Evolutionary conservation across 352 stramenopile species (phyloP), one percentile per base, ranked within the genome.

Genomic region (Globisporangium splendens): DNA sequence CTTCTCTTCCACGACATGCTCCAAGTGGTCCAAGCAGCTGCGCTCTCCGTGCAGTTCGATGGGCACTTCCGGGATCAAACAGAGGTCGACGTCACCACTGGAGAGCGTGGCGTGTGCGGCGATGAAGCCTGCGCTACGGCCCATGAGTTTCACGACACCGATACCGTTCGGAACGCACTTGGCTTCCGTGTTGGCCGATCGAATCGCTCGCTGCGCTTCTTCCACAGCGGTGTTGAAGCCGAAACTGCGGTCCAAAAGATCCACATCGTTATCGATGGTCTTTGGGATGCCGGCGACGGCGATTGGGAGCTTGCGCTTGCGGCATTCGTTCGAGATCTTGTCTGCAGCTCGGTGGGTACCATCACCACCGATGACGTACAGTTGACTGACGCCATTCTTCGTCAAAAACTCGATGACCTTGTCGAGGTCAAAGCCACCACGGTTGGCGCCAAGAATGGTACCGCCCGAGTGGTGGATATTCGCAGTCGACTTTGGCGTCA

Each of bases 221-320:
- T 99, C 96, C 1, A 99, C 96, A 6, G 96, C 87, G 28, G 95
- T 98, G 61, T 96, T 91, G 72, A 99, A 99, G 46, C 97, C 97
- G 68, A 99, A 99, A 42, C 89, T 98, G 51, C 95, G 93, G 72
- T 99, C 97, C 56, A 99, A 92, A 53, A 99, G 85, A 66, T 98
- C 96, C 49, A 99, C 93, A 74, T 99, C 97, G 73, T 99, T 99
- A 83, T 99, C 97, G 60, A 99, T 99, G 4, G 97, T 99, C 84
- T 99, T 99, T 20, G 97, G 97, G 64, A 99, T 96, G 57, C 97
- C 96, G 20, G 94, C 94, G 15, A 99, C 91, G 8, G 95, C 80
- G 24, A 99, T 86, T 56, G 97, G 93, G 31, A 98, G 69, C 46
- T 88, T 83, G 54, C 86, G 70, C 35, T 59, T 66, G 46, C 73